phyloP scores from a whole-genome alignment of 305 asterid genomes.

The Fraxinus ornus region DNA sequence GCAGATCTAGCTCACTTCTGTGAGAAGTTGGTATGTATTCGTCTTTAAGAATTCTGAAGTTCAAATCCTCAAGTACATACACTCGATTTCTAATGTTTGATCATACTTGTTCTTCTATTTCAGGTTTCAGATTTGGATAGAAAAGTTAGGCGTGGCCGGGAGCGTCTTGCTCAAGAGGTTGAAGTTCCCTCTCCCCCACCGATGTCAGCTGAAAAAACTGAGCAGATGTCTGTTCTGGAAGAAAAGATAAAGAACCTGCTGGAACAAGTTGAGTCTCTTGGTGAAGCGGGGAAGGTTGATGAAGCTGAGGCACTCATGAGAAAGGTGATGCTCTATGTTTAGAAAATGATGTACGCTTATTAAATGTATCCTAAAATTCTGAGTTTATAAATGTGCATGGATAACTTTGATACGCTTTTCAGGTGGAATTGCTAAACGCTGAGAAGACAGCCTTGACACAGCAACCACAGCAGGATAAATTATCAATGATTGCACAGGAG shows the following conservation, averaged over 20 bases:
- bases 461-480: conserved; percentile 71
- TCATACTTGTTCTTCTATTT: conserved; percentile 17
- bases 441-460: conserved; percentile 81
- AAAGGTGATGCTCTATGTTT: conserved; percentile 49
- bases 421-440: conserved; percentile 85
- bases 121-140: conserved; percentile 93
- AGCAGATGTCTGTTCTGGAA: conserved; percentile 81
- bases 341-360: not conserved
- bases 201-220: conserved; percentile 86
- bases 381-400: not conserved
- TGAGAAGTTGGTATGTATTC: conserved; percentile 75
- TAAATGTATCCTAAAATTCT: not conserved
- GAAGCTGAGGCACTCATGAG: conserved; percentile 99
- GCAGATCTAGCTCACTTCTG: conserved; percentile 92
- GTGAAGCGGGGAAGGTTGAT: conserved; percentile 97
- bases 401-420: conserved; percentile 20
- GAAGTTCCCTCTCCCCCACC: conserved; percentile 93
- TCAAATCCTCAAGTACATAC: not conserved
- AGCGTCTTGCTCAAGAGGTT: conserved; percentile 91
- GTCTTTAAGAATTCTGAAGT: conserved; percentile 9
- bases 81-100: conserved; percentile 1
- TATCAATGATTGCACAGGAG: conserved; percentile 82
- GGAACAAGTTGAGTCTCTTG: conserved; percentile 98
- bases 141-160: conserved; percentile 95
- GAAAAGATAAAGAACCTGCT: conserved; percentile 91